A percentile compares a stretch with the other conserved stretches of the same genome.
Evolutionary conservation across 805 yeast species (phyloP).

Genomic region (Lipomyces oligophaga): DNA sequence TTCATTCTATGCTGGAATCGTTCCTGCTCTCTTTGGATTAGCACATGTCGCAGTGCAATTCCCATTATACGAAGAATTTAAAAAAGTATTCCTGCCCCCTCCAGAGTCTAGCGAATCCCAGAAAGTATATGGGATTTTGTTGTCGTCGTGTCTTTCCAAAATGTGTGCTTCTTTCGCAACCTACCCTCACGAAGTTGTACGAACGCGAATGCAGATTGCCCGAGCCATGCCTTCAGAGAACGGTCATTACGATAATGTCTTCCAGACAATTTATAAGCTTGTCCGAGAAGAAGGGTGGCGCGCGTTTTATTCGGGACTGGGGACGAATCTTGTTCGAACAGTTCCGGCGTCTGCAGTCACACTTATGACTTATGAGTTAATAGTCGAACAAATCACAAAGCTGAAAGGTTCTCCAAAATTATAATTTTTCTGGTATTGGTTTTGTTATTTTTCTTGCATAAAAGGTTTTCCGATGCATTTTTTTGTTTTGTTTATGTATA

Average conservation of each 20-base stretch:
- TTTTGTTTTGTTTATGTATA: no score
- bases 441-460: no score
- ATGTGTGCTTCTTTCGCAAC: slow-evolving; percentile 85
- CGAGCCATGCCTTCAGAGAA: slow-evolving; percentile 18
- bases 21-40: slow-evolving; percentile 86
- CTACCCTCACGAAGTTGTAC: slow-evolving; percentile 86
- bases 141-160: slow-evolving; percentile 77
- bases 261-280: slow-evolving; percentile 41
- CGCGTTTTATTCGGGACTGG: slow-evolving; percentile 88
- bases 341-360: slow-evolving; percentile 97
- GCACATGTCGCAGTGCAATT: slow-evolving; percentile 94
- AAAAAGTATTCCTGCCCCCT: slow-evolving; percentile 46
- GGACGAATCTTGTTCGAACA: slow-evolving; percentile 80
- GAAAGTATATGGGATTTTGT: slow-evolving; percentile 45
- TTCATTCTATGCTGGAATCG: slow-evolving; percentile 83
- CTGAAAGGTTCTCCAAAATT: no score
- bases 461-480: no score
- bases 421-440: no score
- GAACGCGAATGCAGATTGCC: slow-evolving; percentile 81
- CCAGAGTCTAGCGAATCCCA: slow-evolving; percentile 22
- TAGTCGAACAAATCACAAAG: slow-evolving; percentile 25
- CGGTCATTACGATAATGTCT: slow-evolving; percentile 35
- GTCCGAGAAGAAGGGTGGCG: slow-evolving; percentile 64
- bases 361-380: slow-evolving; percentile 74
- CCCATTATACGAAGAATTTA: slow-evolving; percentile 85